Evolutionary conservation across 139 green algal genomes (phyloP), one percentile per base, ranked within the genome.

Genomic region (Prasinococcaceae sp.): DNA sequence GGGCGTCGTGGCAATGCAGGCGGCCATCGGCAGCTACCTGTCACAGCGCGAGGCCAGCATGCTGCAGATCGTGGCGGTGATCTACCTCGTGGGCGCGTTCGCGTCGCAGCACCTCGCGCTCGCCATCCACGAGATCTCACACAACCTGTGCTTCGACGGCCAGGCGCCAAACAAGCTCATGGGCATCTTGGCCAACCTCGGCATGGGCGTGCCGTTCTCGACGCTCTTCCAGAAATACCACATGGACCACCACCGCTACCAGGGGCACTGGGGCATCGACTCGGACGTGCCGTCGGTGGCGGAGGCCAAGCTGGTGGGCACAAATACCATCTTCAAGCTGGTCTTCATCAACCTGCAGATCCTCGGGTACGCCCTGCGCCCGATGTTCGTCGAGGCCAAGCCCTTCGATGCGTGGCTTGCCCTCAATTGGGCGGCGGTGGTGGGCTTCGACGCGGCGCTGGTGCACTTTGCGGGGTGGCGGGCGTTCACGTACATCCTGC

Each of bases 201-300:
- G 68, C 5, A 57, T 83, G 33, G 66, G 70, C 10, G 60, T 86
- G 3, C 79, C 79, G 0, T 69, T 80, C 30, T 64, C 69, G 5
- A 68, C 69, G 27, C 68, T 67, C 30, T 86, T 86, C 47, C 41
- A 72, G n/a, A 72, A 78, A 42, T 86, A 86, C 53, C 79, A 86
- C 58, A 63, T 81, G 60, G 74, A 83, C 55, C 79, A 86, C 61
- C 79, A 86, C 66, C 60, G 61, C 6, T 69, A 39, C 35, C 66
- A 79, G 61, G 9, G 9, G 10, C n/a, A 49, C 19, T 22, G 84
- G 62, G 64, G 48, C 35, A 61, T 50, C 20, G 43, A 55, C n/a
- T 6, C 59, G 45, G 27, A 42, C 54, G 25, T 41, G 16, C 55
- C 43, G 27, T 41, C 14, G 23, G 20, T 58, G 14, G n/a, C n/a